A percentile compares a stretch with the other conserved stretches of the same genome.
Evolutionary conservation across 2,329 filamentous ascomycete genomes (phyloP).

Genomic region (Stemphylium lycopersici): DNA sequence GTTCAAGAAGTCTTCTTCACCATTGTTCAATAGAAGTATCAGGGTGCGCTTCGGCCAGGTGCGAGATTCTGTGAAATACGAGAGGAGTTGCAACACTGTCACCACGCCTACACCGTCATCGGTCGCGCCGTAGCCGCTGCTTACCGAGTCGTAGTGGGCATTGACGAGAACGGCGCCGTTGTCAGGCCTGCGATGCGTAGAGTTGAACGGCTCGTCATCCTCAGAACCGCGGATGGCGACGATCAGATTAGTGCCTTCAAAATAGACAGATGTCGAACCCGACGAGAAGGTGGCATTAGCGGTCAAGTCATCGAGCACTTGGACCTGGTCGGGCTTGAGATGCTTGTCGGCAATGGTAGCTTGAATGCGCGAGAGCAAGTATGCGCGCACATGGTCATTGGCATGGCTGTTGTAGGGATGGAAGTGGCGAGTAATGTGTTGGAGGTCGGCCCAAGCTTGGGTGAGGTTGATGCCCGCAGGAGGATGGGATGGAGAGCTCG

Average conservation of each 20-base stretch:
- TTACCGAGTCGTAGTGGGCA: slow-evolving; percentile 93
- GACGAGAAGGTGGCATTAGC: slow-evolving; percentile 78
- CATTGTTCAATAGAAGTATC: slow-evolving; percentile 89
- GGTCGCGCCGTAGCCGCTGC: slow-evolving; percentile 89
- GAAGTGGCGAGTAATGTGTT: slow-evolving; percentile 73
- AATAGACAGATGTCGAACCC: slow-evolving; percentile 69
- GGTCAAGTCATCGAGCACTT: slow-evolving; percentile 77
- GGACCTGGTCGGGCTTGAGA: slow-evolving; percentile 51
- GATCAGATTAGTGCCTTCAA: slow-evolving; percentile 90
- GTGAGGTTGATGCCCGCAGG: slow-evolving; percentile 75
- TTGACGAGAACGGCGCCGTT: slow-evolving; percentile 88
- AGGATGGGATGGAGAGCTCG: slow-evolving; percentile 64
- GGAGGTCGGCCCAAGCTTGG: slow-evolving; percentile 85
- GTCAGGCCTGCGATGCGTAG: slow-evolving; percentile 47
- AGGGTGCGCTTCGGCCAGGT: slow-evolving; percentile 80
- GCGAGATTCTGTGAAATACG: slow-evolving; percentile 74
- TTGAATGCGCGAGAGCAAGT: slow-evolving; percentile 73
- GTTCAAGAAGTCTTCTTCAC: slow-evolving; percentile 90
- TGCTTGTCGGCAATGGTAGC: slow-evolving; percentile 70
- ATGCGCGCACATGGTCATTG: slow-evolving; percentile 81
- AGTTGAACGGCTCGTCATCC: slow-evolving; percentile 77
- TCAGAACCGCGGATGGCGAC: slow-evolving; percentile 86
- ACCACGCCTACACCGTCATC: slow-evolving; percentile 92
- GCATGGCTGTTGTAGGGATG: slow-evolving; percentile 88
- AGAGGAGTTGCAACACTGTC: slow-evolving; percentile 82